Percentiles rank a stretch among this genome's conserved stretches.
Evolutionary conservation across 495 filamentous ascomycete genomes (phyloP).

Genomic region (Pseudoneurospora amorphoporcata): DNA sequence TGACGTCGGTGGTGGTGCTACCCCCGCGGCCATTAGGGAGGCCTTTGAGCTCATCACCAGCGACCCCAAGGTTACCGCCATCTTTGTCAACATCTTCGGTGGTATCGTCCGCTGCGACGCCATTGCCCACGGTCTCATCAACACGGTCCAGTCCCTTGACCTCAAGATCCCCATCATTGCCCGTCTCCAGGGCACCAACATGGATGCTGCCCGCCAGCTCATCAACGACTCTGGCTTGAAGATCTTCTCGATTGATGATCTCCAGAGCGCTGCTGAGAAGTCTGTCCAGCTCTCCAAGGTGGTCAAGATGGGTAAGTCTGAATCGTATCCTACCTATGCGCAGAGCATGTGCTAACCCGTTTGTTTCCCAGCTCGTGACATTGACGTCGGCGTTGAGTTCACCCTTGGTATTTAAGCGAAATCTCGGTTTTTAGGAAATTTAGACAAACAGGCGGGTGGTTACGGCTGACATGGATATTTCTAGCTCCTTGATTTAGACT

Average conservation of each 20-base stretch:
- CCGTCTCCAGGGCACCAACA: conserved; percentile 95
- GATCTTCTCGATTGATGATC: conserved; percentile 98
- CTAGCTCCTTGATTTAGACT: neutral
- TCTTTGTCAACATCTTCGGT: conserved; percentile 99
- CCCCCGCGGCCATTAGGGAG: conserved; percentile 89
- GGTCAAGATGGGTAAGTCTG: conserved; percentile 80
- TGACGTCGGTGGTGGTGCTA: conserved; percentile 95
- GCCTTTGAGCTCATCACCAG: conserved; percentile 97
- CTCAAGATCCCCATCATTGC: conserved; percentile 94
- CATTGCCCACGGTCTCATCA: conserved; percentile 92
- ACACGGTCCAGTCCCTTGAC: conserved; percentile 86
- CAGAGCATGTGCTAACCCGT: neutral
- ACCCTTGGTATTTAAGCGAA: conserved; percentile 74
- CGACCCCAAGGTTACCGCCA: conserved; percentile 95
- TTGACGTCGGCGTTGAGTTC: conserved; percentile 97
- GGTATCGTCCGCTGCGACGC: conserved; percentile 97
- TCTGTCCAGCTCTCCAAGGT: conserved; percentile 97
- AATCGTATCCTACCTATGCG: neutral
- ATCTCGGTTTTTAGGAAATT: neutral
- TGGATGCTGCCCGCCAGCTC: conserved; percentile 89
- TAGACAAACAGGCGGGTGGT: neutral
- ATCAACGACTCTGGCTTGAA: conserved; percentile 97
- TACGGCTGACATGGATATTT: neutral
- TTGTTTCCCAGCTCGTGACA: conserved; percentile 64
- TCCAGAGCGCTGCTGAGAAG: conserved; percentile 96